A percentile compares a stretch with the other conserved stretches of the same genome.
These are phyloP conservation scores for Phanerodontia chrysosporium DNA, from an alignment of 768 basidiomycete genomes.

Conservation along the genomic window DNA sequence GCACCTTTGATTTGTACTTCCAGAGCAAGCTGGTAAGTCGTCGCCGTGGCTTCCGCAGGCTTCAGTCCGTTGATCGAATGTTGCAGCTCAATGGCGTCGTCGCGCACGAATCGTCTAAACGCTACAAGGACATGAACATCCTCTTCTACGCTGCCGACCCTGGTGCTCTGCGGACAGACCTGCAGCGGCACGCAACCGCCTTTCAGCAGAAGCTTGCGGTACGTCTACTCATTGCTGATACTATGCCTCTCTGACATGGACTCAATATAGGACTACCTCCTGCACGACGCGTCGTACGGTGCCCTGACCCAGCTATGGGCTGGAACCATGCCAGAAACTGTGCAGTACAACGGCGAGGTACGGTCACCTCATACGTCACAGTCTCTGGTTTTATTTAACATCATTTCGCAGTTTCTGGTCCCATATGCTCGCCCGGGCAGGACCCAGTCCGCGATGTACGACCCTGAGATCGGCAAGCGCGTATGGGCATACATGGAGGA, in stretches of 20 bases:
- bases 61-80: neutral
- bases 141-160: slow-evolving; percentile 45
- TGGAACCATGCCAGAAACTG: slow-evolving; percentile 35
- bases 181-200: neutral
- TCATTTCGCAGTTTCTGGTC: slow-evolving; percentile 18
- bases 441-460: slow-evolving; percentile 8
- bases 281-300: slow-evolving; percentile 28
- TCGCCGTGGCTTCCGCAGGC: neutral
- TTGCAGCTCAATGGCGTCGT: slow-evolving; percentile 43
- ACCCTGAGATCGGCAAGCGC: slow-evolving; percentile 18
- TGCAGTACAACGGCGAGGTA: slow-evolving; percentile 39
- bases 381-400: neutral
- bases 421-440: slow-evolving; percentile 22
- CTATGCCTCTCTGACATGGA: neutral
- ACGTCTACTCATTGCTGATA: neutral
- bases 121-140: slow-evolving; percentile 41
- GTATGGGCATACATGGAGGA: slow-evolving; percentile 24
- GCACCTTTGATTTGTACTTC: slow-evolving; percentile 14
- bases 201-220: slow-evolving; percentile 11
- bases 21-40: slow-evolving; percentile 43
- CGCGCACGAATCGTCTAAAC: slow-evolving; percentile 42
- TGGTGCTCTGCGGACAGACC: slow-evolving; percentile 24
- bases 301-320: slow-evolving; percentile 30
- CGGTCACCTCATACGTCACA: neutral
- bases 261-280: slow-evolving; percentile 15